These are phyloP conservation scores for Arxiozyma bovina DNA, from an alignment of 1,139 yeast species.

Conservation along the genomic window DNA sequence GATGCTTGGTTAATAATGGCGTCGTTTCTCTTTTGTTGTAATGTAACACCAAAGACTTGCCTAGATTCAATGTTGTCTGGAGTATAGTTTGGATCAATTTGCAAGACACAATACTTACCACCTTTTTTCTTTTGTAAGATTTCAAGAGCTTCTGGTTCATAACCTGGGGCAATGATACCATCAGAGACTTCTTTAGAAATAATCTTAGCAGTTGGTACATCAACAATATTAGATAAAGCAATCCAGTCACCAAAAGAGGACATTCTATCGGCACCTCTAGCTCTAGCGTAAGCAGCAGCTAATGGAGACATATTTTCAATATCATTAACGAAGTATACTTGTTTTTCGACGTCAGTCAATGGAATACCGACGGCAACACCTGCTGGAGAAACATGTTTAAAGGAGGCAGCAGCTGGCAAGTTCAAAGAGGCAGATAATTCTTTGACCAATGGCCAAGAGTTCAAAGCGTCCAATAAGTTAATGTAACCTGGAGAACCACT, in stretches of 20 bases:
- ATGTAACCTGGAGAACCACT: constrained; percentile 97
- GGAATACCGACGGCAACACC: constrained; percentile 98
- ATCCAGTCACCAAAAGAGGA: constrained; percentile 97
- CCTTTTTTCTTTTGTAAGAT: constrained; percentile 85
- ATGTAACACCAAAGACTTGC: constrained; percentile 90
- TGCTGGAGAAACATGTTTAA: constrained; percentile 98
- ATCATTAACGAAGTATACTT: constrained; percentile 88
- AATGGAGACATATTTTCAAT: constrained; percentile 91
- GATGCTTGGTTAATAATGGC: constrained; percentile 83
- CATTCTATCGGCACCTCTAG: constrained; percentile 99
- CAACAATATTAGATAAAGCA: constrained; percentile 93
- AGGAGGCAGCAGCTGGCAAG: constrained; percentile 97
- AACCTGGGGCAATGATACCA: constrained; percentile 98
- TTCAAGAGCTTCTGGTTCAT: constrained; percentile 82
- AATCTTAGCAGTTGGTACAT: constrained; percentile 91
- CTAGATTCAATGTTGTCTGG: constrained; percentile 80
- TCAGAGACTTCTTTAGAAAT: constrained; percentile 95
- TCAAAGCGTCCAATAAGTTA: constrained; percentile 88
- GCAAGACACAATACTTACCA: constrained; percentile 92
- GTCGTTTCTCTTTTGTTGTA: constrained; percentile 95
- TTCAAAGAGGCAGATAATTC: constrained; percentile 89
- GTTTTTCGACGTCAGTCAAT: constrained; percentile 80
- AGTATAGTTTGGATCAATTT: constrained; percentile 86
- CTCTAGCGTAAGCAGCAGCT: constrained; percentile 97
- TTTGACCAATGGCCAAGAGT: constrained; percentile 97